Base-by-base conservation (phyloP, 805 yeast genomes). In the Blastobotrys mokoenaii region DNA sequence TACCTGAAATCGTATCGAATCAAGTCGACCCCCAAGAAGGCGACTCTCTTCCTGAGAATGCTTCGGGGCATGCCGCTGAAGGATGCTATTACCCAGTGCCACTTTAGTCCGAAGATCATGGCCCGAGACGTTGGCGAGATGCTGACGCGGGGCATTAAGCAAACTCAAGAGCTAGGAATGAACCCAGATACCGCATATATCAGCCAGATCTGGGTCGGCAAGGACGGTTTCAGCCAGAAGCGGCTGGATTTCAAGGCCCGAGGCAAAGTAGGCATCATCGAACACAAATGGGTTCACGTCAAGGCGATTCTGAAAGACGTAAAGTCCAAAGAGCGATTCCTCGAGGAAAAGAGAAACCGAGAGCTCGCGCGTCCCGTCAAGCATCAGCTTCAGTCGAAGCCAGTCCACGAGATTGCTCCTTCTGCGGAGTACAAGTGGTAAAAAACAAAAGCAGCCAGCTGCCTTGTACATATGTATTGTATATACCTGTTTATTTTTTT, bases 31-130 rank as follows among this genome's bases (percentile, higher is more conserved):
- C 76, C 82, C 70, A 90, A 90, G 66, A 90, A 90, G 67, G 86
- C 93, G 38, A 86, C 86, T 9, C 70, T 79, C 34, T 83, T 87
- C 41, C 71, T 85, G 52, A 74, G 97, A 53, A 77, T 88, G 58
- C 74, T 89, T 47, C 75, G 85, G 46, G 82, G 82, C 30, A 67
- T 84, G 65, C 74, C 78, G 44, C 78, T 85, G 31, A 76, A 79
- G 54, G 77, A 76, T 37, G 97, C 97, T 43, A 83, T 90, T 54
- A 86, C 90, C 35, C 97, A 89, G 67, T 80, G 89, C 55, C 97
- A 90, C 64, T 90, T 90, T 70, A 78, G 80, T 61, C 74, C 80
- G 40, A 87, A 86, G 67, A 78, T 82, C 56, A 76, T 88, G 64
- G 77, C 94, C 29, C 73, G 81, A 46, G 95, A 88, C 52, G 73